Conservation (phyloP, 1,139 yeast species). For the Debaryomycetaceae sp. region DNA sequence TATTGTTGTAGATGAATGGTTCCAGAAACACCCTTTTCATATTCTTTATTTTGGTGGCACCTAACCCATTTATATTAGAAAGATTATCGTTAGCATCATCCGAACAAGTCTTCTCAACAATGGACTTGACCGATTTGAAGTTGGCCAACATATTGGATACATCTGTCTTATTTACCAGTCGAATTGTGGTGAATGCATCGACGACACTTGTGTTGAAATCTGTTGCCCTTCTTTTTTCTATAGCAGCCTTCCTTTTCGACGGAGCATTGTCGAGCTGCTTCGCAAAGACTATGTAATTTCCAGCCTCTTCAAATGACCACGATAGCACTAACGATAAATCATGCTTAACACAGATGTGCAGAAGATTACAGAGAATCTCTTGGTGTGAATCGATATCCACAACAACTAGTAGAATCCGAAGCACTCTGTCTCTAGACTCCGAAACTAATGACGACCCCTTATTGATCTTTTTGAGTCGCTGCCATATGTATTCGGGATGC, state of each 20-base stretch:
- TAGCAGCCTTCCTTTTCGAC: conserved; percentile 20
- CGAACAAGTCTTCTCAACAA: conserved; percentile 30
- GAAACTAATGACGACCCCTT: conserved; percentile 23
- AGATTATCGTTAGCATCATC: conserved; percentile 27
- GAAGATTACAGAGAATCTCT: conserved; percentile 64
- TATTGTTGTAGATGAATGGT: conserved; percentile 50
- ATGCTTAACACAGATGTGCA: conserved; percentile 66
- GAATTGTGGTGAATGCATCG: conserved; percentile 50
- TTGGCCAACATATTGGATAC: conserved; percentile 52
- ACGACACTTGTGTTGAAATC: conserved; percentile 50
- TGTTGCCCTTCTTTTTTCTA: conserved; percentile 41
- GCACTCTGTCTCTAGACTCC: conserved; percentile 36
- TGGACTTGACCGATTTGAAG: conserved; percentile 49
- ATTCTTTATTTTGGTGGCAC: conserved; percentile 48
- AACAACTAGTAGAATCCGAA: conserved; percentile 65
- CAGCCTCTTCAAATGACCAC: conserved; percentile 86
- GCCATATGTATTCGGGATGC: conserved; percentile 82
- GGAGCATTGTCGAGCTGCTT: conserved; percentile 45
- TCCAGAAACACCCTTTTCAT: conserved; percentile 46
- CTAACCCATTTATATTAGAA: conserved; percentile 50
- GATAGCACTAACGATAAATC: conserved; percentile 71
- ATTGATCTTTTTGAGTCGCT: conserved; percentile 55
- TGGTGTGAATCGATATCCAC: conserved; percentile 79
- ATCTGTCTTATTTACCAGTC: conserved; percentile 58
- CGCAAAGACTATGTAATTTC: conserved; percentile 60